Evolutionary conservation across 1,284 basidiomycete genomes (phyloP).

Genomic region (Irpex sp.): DNA sequence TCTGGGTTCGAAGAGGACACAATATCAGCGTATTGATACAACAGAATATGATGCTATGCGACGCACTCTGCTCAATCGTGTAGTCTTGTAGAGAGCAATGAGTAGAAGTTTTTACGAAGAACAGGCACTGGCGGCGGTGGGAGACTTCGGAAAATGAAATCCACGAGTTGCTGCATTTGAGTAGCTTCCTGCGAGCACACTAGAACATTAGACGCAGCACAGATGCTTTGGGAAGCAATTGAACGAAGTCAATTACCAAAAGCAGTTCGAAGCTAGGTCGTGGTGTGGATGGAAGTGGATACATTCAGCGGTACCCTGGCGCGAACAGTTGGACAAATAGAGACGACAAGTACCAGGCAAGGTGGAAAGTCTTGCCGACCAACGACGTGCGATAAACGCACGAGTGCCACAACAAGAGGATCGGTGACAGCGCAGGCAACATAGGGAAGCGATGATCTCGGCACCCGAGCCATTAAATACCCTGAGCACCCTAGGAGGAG

Average conservation of each 20-base stretch:
- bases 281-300: background rate
- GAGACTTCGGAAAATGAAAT: slow-evolving; percentile 2
- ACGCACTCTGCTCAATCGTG: background rate
- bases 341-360: background rate
- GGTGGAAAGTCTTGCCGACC: background rate
- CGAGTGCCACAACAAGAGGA: background rate
- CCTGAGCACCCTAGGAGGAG: background rate
- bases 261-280: background rate
- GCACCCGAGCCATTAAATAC: background rate
- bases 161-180: slow-evolving; percentile 2
- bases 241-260: background rate
- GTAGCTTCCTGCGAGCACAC: background rate
- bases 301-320: background rate
- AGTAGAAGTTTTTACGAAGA: too few species aligned
- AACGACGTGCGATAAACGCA: background rate
- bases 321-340: background rate
- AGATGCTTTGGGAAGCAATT: background rate
- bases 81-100: background rate
- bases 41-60: background rate
- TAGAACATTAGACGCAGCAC: background rate
- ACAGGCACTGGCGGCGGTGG: background rate
- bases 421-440: background rate
- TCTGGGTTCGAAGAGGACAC: background rate
- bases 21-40: slow-evolving; percentile 5
- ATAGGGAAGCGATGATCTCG: background rate